A percentile compares a stretch with the other conserved stretches of the same genome.
phyloP scores from a whole-genome alignment of 2,329 filamentous ascomycete genomes.

The Paracoccidioides brasiliensis region DNA sequence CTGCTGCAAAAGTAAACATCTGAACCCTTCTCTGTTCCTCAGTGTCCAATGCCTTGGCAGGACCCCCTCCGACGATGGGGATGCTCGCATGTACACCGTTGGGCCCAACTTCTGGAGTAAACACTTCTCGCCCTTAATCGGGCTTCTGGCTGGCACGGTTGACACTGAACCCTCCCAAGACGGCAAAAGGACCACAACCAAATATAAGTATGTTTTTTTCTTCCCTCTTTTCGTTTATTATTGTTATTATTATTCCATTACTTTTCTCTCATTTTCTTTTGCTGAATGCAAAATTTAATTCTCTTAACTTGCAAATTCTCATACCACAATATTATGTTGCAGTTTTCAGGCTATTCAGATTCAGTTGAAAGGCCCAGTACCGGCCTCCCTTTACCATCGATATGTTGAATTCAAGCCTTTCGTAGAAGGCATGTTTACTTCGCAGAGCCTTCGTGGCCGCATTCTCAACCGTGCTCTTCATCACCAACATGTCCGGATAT shows the following conservation, averaged over 20 bases:
- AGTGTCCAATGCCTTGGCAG: constrained; percentile 67
- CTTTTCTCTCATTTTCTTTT: not conserved
- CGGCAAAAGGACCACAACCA: constrained; percentile 46
- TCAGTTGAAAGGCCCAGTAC: constrained; percentile 73
- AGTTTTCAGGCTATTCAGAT: constrained; percentile 91
- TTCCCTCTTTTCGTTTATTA: not conserved
- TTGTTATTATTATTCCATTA: not conserved
- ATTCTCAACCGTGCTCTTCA: constrained; percentile 75
- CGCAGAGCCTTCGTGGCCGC: constrained; percentile 61
- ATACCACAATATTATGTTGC: constrained; percentile 8
- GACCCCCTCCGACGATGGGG: constrained; percentile 51
- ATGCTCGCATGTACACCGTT: constrained; percentile 63
- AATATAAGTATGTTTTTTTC: constrained; percentile 54
- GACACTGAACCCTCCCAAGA: constrained; percentile 46
- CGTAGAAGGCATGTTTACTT: constrained; percentile 77
- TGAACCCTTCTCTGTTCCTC: constrained; percentile 57
- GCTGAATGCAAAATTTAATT: not conserved
- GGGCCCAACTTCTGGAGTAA: constrained; percentile 66
- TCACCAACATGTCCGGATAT: constrained; percentile 78
- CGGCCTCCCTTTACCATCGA: constrained; percentile 69
- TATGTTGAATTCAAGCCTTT: constrained; percentile 90
- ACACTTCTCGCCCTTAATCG: constrained; percentile 82
- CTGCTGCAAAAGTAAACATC: constrained; percentile 47
- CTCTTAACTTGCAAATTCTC: not conserved
- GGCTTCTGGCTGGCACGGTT: constrained; percentile 61